phyloP scores from a whole-genome alignment of 257 asterid species.

The Ocimum tenuiflorum region DNA sequence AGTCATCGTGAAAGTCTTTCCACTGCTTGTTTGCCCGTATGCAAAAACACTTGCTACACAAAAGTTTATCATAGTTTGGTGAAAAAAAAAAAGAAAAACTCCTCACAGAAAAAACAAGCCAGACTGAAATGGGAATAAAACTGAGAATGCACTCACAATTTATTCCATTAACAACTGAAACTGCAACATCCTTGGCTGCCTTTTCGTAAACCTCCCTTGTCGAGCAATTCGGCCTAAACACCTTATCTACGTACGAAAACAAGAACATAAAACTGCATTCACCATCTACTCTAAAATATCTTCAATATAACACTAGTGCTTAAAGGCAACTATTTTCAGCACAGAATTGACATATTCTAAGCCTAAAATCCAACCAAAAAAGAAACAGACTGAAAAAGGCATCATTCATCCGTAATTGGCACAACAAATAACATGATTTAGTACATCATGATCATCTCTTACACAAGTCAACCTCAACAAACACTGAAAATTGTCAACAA shows the following conservation, averaged over 20 bases:
- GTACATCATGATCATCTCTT: conserved; percentile 12
- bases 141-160: conserved; percentile 49
- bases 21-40: conserved; percentile 97
- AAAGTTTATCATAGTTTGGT: conserved; percentile 7
- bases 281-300: conserved; percentile 7
- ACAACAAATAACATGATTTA: background rate
- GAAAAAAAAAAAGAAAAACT: background rate
- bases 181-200: conserved; percentile 85
- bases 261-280: background rate
- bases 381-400: background rate
- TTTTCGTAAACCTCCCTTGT: conserved; percentile 83
- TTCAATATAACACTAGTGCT: background rate
- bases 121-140: background rate
- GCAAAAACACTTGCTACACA: conserved; percentile 86
- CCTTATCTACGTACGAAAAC: conserved; percentile 43
- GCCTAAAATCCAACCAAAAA: background rate
- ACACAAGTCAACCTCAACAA: background rate
- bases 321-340: background rate
- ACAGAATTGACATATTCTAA: background rate
- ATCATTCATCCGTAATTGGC: background rate
- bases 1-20: conserved; percentile 90
- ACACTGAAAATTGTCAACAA: background rate
- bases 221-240: conserved; percentile 60
- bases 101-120: conserved; percentile 1
- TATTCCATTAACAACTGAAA: conserved; percentile 75